Evolutionary conservation across 2,329 filamentous ascomycete genomes (phyloP).

Genomic region (Fusarium nematophilum): DNA sequence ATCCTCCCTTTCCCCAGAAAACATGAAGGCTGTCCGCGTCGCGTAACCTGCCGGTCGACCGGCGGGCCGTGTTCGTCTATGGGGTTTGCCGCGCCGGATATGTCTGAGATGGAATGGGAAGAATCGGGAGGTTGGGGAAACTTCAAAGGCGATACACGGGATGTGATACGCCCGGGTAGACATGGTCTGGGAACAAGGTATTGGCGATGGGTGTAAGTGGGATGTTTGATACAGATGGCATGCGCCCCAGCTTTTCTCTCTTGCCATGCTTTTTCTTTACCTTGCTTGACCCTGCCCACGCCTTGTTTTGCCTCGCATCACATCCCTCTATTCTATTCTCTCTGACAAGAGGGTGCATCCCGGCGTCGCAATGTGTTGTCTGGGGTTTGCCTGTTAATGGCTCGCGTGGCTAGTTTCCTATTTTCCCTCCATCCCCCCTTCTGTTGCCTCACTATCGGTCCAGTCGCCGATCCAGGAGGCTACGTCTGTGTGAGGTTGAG

Average conservation of each 20-base stretch:
- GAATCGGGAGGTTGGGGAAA: neutral
- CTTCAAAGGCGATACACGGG: neutral
- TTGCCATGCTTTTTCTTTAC: too few species aligned
- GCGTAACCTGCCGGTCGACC: constrained; percentile 18
- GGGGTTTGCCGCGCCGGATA: constrained; percentile 16
- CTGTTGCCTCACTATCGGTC: neutral
- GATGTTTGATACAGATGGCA: too few species aligned
- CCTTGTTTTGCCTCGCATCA: too few species aligned
- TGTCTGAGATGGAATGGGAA: neutral
- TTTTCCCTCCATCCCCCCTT: neutral
- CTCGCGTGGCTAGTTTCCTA: constrained; percentile 2
- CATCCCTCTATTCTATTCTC: neutral
- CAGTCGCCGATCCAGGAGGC: neutral
- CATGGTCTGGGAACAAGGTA: too few species aligned
- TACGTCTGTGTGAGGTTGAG: constrained; percentile 13
- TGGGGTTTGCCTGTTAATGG: constrained; percentile 6
- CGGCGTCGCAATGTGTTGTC: neutral
- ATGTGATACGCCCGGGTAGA: too few species aligned
- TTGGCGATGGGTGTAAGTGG: too few species aligned
- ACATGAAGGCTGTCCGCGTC: constrained; percentile 11
- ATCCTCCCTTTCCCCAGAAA: constrained; percentile 5
- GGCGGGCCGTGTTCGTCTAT: constrained; percentile 14
- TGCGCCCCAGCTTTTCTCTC: too few species aligned
- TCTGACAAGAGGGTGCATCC: neutral
- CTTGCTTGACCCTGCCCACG: too few species aligned